Percentiles rank a stretch among this genome's conserved stretches.
Conservation (phyloP, 257 asterid genomes). For the Nicotiana obtusifolia region DNA sequence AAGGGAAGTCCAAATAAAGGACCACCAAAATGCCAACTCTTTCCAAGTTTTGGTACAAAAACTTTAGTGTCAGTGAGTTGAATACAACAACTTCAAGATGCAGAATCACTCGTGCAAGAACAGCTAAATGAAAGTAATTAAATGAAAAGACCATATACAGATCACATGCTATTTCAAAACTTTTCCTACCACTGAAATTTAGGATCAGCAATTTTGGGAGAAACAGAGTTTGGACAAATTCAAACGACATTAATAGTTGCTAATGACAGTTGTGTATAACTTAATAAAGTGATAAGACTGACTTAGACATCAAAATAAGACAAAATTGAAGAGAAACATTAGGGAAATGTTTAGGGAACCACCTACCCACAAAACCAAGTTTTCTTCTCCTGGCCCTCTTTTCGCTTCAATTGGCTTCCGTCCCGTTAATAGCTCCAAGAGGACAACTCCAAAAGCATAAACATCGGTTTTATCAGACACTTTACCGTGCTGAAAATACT, state of each 20-base stretch:
- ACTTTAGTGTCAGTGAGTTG: not conserved
- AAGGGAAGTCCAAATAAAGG: not conserved
- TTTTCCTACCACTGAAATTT: not conserved
- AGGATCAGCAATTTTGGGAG: not conserved
- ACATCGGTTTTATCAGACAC: conserved; percentile 89
- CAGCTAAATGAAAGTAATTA: not conserved
- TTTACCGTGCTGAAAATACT: conserved; percentile 90
- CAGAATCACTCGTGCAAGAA: not conserved
- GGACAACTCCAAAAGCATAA: conserved; percentile 84
- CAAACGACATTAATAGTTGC: not conserved
- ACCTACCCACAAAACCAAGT: conserved; percentile 78
- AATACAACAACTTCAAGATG: not conserved
- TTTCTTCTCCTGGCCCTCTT: conserved; percentile 87
- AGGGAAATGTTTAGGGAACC: not conserved
- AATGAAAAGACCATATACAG: not conserved
- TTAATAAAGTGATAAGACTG: not conserved
- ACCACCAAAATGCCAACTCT: not conserved
- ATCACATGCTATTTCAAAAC: not conserved
- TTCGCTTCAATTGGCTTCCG: conserved; percentile 77
- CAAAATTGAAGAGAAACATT: not conserved
- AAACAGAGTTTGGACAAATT: not conserved
- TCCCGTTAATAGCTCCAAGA: conserved; percentile 77
- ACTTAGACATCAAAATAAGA: not conserved
- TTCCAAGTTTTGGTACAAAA: not conserved
- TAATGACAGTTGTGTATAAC: no score